Percentiles rank a stretch among this genome's conserved stretches.
Evolutionary conservation across 116 monocot genomes (phyloP).

Genomic region (Trichopus zeylanicus): DNA sequence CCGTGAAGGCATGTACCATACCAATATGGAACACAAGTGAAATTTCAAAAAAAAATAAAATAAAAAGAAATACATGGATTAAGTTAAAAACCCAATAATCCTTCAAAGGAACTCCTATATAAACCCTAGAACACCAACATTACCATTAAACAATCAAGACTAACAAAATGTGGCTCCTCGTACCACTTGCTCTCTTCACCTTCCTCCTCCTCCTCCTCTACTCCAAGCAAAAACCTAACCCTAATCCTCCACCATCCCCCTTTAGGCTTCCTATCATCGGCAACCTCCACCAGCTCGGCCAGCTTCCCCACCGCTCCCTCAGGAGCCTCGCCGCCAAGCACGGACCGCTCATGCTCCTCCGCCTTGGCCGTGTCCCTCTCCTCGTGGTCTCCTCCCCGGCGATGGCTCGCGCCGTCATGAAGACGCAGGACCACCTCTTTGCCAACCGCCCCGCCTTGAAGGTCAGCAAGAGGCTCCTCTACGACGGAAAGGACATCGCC

Average conservation of each 20-base stretch:
- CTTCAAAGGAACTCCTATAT: too few relatives aligned
- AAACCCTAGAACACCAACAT: too few relatives aligned
- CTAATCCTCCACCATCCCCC: constrained; percentile 16
- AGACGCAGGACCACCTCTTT: constrained; percentile 1
- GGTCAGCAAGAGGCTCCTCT: background rate
- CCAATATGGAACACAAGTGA: too few relatives aligned
- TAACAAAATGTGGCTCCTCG: too few relatives aligned
- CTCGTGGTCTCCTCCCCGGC: background rate
- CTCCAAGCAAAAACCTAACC: too few relatives aligned
- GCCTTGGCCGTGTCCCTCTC: background rate
- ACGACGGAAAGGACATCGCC: background rate
- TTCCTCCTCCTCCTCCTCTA: too few relatives aligned
- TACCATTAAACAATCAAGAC: too few relatives aligned
- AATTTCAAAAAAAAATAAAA: too few relatives aligned
- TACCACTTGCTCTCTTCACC: too few relatives aligned
- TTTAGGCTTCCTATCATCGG: constrained; percentile 12
- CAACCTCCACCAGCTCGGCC: constrained; percentile 14
- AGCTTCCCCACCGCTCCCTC: constrained; percentile 15
- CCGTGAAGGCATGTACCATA: too few relatives aligned
- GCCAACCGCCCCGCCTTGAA: background rate
- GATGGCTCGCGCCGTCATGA: constrained; percentile 5
- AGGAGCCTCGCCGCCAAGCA: background rate
- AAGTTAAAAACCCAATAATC: too few relatives aligned
- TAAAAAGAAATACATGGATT: too few relatives aligned
- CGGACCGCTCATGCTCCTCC: constrained; percentile 8